These are phyloP conservation scores for Bretschneidera sinensis DNA, from an alignment of 345 rosid genomes.

Conservation along the genomic window DNA sequence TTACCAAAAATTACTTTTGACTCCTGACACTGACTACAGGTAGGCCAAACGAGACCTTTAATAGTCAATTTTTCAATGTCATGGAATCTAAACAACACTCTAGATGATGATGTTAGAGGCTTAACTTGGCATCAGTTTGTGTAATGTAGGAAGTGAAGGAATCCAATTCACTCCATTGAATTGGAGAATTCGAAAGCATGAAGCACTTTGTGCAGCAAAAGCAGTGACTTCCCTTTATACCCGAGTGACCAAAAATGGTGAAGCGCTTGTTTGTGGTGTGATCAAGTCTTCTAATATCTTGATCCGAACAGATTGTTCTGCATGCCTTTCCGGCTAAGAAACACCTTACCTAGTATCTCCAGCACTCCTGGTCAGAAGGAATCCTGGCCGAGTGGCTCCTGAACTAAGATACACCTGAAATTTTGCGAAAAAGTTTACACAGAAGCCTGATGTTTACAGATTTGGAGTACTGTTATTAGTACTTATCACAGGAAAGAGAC, in stretches of 20 bases:
- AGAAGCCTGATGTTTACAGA: constrained; percentile 30
- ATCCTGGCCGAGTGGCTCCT: constrained; percentile 24
- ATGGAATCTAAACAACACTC: too few relatives aligned
- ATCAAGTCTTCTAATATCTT: constrained; percentile 29
- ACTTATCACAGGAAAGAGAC: constrained; percentile 27
- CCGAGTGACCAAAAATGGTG: constrained; percentile 15
- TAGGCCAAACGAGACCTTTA: too few relatives aligned
- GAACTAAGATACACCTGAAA: constrained; percentile 13
- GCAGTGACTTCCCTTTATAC: constrained; percentile 27
- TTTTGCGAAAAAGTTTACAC: not conserved
- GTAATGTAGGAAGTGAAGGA: constrained; percentile 30
- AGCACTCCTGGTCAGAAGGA: constrained; percentile 23
- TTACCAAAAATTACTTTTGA: too few relatives aligned
- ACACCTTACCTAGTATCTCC: constrained; percentile 29
- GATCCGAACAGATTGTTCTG: constrained; percentile 20
- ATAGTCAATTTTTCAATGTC: too few relatives aligned
- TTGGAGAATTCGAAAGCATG: constrained; percentile 19
- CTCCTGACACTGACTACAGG: too few relatives aligned
- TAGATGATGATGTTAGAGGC: too few relatives aligned
- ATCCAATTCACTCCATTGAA: constrained; percentile 24
- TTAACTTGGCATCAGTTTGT: constrained; percentile 1
- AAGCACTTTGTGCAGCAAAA: constrained; percentile 29
- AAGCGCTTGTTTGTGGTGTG: constrained; percentile 22
- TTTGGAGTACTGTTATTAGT: constrained; percentile 27
- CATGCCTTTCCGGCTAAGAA: constrained; percentile 31